phyloP scores from a whole-genome alignment of 495 filamentous ascomycete genomes.

The Aspergillus egyptiacus region DNA sequence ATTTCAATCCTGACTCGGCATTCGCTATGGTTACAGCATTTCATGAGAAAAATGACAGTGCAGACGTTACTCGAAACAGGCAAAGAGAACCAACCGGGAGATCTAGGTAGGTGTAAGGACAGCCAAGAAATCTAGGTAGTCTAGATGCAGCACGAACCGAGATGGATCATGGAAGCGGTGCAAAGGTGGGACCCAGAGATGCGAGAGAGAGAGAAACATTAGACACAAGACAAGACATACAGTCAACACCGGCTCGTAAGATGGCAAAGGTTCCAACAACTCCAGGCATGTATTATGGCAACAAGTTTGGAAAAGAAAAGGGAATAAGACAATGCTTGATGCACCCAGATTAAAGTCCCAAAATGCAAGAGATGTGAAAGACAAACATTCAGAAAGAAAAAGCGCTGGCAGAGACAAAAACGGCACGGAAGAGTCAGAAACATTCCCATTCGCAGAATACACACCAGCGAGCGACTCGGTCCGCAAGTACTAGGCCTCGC shows the following conservation, averaged over 20 bases:
- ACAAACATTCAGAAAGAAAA: too few relatives aligned
- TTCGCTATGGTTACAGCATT: neutral
- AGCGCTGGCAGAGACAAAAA: neutral
- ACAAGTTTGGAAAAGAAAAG: neutral
- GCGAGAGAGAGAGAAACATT: neutral
- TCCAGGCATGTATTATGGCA: slow-evolving; percentile 8
- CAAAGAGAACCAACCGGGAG: neutral
- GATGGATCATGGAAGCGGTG: neutral
- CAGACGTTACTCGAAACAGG: neutral
- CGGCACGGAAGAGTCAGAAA: slow-evolving; percentile 38
- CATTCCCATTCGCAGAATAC: slow-evolving; percentile 96
- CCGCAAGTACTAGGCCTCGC: slow-evolving; percentile 89
- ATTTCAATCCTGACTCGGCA: too few relatives aligned
- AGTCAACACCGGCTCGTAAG: neutral
- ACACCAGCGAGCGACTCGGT: slow-evolving; percentile 94
- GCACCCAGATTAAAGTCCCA: slow-evolving; percentile 13
- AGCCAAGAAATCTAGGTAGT: slow-evolving; percentile 8
- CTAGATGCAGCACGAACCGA: neutral
- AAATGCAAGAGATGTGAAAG: too few relatives aligned
- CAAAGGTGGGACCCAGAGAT: neutral
- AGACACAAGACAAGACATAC: neutral
- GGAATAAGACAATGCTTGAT: slow-evolving; percentile 6
- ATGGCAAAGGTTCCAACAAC: neutral
- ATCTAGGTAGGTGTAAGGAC: neutral
- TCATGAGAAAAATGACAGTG: neutral